Evolutionary conservation across 371 early-diverging fungal species (phyloP).

Genomic region (Encephalitozoon intestinalis): DNA sequence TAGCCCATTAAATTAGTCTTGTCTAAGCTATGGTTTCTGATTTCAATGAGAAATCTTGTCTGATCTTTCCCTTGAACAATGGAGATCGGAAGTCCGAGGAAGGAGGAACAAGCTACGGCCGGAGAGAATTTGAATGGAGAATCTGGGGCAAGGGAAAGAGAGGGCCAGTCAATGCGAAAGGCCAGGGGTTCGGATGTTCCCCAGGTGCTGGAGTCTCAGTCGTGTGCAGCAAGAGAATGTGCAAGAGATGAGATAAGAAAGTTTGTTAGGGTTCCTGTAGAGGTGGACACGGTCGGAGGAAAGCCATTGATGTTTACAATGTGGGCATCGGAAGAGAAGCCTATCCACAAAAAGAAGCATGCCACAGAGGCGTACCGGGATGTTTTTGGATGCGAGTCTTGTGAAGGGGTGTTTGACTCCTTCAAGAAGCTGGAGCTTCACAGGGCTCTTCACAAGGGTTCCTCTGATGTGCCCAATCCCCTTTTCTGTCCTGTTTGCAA

Average conservation of each 20-base stretch:
- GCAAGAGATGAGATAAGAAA: neutral
- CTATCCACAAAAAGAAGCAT: neutral
- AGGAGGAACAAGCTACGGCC: neutral
- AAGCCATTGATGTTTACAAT: constrained; percentile 26
- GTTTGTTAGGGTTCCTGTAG: constrained; percentile 13
- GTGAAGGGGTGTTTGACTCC: constrained; percentile 1
- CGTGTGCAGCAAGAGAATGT: constrained; percentile 8
- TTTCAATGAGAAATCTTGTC: neutral
- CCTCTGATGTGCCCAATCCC: neutral
- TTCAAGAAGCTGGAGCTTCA: neutral
- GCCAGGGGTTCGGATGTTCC: neutral
- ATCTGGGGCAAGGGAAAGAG: neutral
- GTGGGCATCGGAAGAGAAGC: constrained; percentile 38
- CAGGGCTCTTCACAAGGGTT: neutral
- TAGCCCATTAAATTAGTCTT: constrained; percentile 10
- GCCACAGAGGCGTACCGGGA: neutral
- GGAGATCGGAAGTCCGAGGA: neutral
- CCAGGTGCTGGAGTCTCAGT: constrained; percentile 11
- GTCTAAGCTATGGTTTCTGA: neutral
- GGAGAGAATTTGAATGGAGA: neutral
- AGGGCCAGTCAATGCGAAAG: neutral
- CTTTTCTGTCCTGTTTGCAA: constrained; percentile 35
- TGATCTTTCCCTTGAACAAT: neutral
- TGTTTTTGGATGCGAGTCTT: neutral
- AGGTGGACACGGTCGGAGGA: constrained; percentile 37